A percentile compares a stretch with the other conserved stretches of the same genome.
Evolutionary conservation across 306 rosid species (phyloP).

Genomic region (Cucurbita pepo): DNA sequence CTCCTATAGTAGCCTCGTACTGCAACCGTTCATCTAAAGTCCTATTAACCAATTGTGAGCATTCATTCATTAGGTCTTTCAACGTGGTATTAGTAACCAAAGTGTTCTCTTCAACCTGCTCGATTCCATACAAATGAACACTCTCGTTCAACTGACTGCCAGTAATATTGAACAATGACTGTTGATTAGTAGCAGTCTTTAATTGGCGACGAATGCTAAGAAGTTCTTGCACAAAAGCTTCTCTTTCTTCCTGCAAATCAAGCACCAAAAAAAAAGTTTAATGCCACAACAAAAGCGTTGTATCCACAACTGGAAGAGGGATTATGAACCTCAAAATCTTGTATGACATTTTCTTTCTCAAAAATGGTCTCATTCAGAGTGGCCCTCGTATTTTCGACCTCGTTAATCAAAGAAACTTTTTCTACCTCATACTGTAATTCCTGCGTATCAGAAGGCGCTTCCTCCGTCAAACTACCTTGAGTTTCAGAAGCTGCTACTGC

Average conservation of each 20-base stretch:
- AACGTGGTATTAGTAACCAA: conserved; percentile 10
- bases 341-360: conserved; percentile 28
- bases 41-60: conserved; percentile 27
- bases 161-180: not conserved
- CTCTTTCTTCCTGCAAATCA: conserved; percentile 44
- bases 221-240: conserved; percentile 28
- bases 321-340: not conserved
- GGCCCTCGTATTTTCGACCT: conserved; percentile 24
- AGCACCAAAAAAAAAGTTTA: not conserved
- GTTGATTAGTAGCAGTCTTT: conserved; percentile 29
- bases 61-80: conserved; percentile 40
- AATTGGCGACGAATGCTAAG: conserved; percentile 36
- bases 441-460: conserved; percentile 1
- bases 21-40: conserved; percentile 30
- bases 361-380: conserved; percentile 16
- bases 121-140: conserved; percentile 9
- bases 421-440: conserved; percentile 17
- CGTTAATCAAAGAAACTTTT: conserved; percentile 9
- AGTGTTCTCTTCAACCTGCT: conserved; percentile 14
- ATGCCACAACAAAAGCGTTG: not conserved
- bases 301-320: not conserved
- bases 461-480: conserved; percentile 26
- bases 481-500: conserved; percentile 13
- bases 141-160: conserved; percentile 4
- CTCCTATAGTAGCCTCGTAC: conserved; percentile 21